These are phyloP conservation scores for Pichia deserticola DNA, from an alignment of 805 yeast genomes.

Conservation along the genomic window DNA sequence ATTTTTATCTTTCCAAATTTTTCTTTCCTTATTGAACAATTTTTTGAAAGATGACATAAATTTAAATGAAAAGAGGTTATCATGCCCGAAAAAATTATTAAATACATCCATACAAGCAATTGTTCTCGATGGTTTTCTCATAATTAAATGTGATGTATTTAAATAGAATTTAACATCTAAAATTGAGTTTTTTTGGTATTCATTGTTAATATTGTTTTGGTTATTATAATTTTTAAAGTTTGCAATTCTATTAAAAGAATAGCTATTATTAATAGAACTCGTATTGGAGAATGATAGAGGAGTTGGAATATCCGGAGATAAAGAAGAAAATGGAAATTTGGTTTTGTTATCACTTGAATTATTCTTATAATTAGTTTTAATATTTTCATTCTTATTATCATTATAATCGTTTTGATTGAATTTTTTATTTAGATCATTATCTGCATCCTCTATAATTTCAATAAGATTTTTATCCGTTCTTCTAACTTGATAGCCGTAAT, in stretches of 20 bases:
- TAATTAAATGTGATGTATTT: not conserved
- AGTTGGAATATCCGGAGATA: too few relatives aligned
- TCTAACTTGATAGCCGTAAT: not conserved
- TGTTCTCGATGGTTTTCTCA: constrained; percentile 8
- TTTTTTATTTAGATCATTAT: too few relatives aligned
- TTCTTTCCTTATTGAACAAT: not conserved
- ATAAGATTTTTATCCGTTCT: not conserved
- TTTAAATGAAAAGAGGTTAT: not conserved
- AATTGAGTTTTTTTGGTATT: not conserved
- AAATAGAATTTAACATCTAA: not conserved
- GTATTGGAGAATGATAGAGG: too few relatives aligned
- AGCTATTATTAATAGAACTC: too few relatives aligned
- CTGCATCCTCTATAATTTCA: not conserved
- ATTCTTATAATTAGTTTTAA: too few relatives aligned
- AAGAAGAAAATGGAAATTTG: too few relatives aligned
- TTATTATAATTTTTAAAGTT: too few relatives aligned
- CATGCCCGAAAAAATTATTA: not conserved
- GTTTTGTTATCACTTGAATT: too few relatives aligned
- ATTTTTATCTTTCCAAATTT: constrained; percentile 4
- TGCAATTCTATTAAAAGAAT: too few relatives aligned
- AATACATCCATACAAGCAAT: not conserved
- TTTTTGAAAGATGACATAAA: constrained; percentile 1
- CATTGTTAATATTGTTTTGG: too few relatives aligned
- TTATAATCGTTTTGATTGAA: too few relatives aligned
- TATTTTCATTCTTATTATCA: too few relatives aligned